Percentiles rank a stretch among this genome's conserved stretches.
phyloP scores from a whole-genome alignment of 139 green algal species.

The Penium margaritaceum region DNA sequence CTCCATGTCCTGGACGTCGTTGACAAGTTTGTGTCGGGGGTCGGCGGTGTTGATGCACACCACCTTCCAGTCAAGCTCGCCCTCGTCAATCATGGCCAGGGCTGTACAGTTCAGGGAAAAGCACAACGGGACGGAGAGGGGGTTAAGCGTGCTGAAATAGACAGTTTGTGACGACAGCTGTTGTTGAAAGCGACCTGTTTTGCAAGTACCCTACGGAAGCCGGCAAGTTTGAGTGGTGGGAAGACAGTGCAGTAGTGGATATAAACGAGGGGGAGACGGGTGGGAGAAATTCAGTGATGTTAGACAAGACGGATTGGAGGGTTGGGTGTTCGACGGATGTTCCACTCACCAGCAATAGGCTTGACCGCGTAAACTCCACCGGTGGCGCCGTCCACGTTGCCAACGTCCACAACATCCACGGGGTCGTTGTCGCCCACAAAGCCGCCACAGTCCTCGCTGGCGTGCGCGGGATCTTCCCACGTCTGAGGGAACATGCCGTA shows the following conservation, averaged over 20 bases:
- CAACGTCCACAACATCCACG: constrained; percentile 51
- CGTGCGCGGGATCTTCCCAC: constrained; percentile 77
- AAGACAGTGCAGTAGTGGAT: too few species aligned
- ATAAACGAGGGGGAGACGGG: too few species aligned
- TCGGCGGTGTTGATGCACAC: constrained; percentile 78
- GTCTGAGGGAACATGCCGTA: constrained; percentile 93
- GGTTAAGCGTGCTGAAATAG: too few species aligned
- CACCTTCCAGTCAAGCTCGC: constrained; percentile 97
- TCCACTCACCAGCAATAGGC: constrained; percentile 15
- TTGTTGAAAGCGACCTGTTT: too few species aligned
- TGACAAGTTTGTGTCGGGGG: constrained; percentile 74
- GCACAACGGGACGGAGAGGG: too few species aligned
- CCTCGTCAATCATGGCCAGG: constrained; percentile 93
- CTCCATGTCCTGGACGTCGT: constrained; percentile 92
- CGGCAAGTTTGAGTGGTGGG: too few species aligned
- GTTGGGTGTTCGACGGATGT: too few species aligned
- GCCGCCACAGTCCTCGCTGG: constrained; percentile 52
- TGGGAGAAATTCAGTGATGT: too few species aligned
- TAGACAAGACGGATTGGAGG: too few species aligned
- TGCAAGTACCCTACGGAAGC: too few species aligned
- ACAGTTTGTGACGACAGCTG: too few species aligned
- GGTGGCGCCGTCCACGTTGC: constrained; percentile 55
- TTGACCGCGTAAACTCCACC: constrained; percentile 71
- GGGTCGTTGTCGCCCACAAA: constrained; percentile 82
- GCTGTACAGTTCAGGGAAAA: too few species aligned